Evolutionary conservation across 805 yeast species (phyloP), one percentile per base, ranked within the genome.

Genomic region (Cyberlindnera subsufficiens): DNA sequence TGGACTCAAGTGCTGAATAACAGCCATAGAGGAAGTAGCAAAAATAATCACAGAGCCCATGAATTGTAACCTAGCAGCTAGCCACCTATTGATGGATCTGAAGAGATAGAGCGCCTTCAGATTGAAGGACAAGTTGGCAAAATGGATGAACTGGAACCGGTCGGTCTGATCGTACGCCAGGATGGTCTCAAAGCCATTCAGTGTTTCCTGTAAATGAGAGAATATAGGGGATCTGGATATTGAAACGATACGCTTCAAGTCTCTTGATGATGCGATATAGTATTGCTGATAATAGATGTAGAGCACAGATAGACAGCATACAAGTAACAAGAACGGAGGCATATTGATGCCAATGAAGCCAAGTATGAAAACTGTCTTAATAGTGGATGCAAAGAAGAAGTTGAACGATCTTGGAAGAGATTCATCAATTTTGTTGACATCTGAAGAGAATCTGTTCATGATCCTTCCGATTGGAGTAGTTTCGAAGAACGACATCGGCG

Each of bases 151-250:
- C 19, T 67, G 65, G 62, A 88, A 89, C 44, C 95, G 69, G 5
- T 67, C 71, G 22, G 63, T 63, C 50, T 87, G 95, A n/a, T 72
- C 67, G 55, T 74, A 90, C 0, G 96, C 96, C 37, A 83, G 70
- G 43, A 89, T 80, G 1, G 95, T 89, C 38, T 79, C 78, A 18
- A 82, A 76, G 11, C 96, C 96, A 29, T 72, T 74, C 38, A 89
- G 64, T 3, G 89, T 80, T 56, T 89, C 96, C 57, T 86, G 90
- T 49, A 89, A 72, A 51, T 84, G 88, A 0, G 95, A 84, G 66
- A 76, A 84, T 15, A 87, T 78, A 3, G 96, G 96, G 43, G 86
- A 77, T 54, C 77, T 73, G 5, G 91, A 73, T 18, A 79, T 71
- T 41, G 85, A 78, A 37, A 76, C 78, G 40, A 87, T 67, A 54